Conservation (phyloP, 306 rosid genomes). For the Urtica urens region DNA sequence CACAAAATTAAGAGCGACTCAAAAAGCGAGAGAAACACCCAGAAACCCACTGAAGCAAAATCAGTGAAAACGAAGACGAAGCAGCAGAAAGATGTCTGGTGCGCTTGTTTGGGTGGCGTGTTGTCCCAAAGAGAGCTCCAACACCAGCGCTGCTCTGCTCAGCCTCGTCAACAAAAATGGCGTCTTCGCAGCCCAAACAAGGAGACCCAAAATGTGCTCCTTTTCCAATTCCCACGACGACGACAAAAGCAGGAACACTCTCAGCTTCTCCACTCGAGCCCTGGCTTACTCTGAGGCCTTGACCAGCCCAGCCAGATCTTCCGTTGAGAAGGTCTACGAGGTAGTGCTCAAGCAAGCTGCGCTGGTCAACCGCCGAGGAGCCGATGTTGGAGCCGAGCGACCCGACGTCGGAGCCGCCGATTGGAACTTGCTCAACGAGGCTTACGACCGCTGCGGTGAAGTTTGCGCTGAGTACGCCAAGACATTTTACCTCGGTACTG, state of each 20-base stretch:
- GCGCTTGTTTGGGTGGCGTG: conserved; percentile 48
- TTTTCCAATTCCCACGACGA: background rate
- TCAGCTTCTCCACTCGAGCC: conserved; percentile 31
- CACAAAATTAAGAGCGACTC: background rate
- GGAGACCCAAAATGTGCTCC: conserved; percentile 27
- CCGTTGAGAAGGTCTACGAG: conserved; percentile 82
- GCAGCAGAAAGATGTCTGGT: conserved; percentile 43
- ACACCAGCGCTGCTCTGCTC: conserved; percentile 22
- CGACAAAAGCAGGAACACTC: background rate
- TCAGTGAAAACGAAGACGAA: background rate
- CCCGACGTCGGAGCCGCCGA: conserved; percentile 27
- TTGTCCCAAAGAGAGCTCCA: conserved; percentile 45
- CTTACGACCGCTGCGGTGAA: conserved; percentile 80
- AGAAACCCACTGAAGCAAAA: too few species aligned
- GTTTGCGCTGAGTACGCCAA: conserved; percentile 97
- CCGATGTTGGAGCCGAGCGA: conserved; percentile 8
- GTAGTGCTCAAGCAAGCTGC: conserved; percentile 90
- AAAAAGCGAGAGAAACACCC: too few species aligned
- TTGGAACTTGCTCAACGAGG: conserved; percentile 52
- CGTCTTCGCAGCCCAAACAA: conserved; percentile 14
- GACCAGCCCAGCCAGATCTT: conserved; percentile 52
- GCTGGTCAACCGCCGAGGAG: conserved; percentile 16
- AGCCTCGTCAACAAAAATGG: conserved; percentile 27
- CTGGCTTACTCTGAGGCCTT: conserved; percentile 42
- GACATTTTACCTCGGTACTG: conserved; percentile 74